Conservation (phyloP, 2,329 filamentous ascomycete species). For the Colletotrichum filicis region DNA sequence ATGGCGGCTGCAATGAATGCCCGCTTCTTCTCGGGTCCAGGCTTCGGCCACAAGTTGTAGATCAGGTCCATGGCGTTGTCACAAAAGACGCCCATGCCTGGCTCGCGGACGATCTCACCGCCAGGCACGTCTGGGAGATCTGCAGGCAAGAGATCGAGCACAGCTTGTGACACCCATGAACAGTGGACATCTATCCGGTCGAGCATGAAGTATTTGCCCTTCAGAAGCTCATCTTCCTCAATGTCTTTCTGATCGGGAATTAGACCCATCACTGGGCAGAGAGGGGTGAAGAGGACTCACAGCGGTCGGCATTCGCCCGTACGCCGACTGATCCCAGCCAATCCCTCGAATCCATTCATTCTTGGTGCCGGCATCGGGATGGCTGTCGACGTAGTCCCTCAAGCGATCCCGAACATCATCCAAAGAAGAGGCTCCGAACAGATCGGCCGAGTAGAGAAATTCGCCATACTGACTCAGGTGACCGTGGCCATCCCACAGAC, state of each 20-base stretch:
- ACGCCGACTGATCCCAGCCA: conserved; percentile 76
- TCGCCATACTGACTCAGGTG: conserved; percentile 75
- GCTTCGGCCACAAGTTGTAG: conserved; percentile 66
- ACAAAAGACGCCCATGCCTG: conserved; percentile 76
- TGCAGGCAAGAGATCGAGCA: conserved; percentile 68
- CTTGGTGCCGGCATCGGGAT: conserved; percentile 62
- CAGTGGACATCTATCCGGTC: conserved; percentile 78
- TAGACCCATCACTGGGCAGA: neutral
- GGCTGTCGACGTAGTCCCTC: conserved; percentile 58
- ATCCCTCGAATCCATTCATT: conserved; percentile 73
- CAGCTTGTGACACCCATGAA: conserved; percentile 73
- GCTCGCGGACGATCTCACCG: conserved; percentile 70
- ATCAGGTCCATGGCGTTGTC: conserved; percentile 78
- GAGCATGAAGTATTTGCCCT: conserved; percentile 72
- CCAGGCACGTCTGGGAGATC: conserved; percentile 66
- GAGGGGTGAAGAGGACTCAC: conserved; percentile 50
- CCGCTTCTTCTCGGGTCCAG: conserved; percentile 62
- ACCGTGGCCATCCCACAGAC: conserved; percentile 78
- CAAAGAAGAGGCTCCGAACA: conserved; percentile 69
- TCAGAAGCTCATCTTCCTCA: conserved; percentile 61
- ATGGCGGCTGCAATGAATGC: conserved; percentile 70
- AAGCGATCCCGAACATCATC: conserved; percentile 65
- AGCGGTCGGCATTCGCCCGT: conserved; percentile 74
- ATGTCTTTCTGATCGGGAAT: conserved; percentile 54
- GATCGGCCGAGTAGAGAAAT: conserved; percentile 72